Evolutionary conservation across 495 filamentous ascomycete species (phyloP).

Genomic region (Xylaria venustula): DNA sequence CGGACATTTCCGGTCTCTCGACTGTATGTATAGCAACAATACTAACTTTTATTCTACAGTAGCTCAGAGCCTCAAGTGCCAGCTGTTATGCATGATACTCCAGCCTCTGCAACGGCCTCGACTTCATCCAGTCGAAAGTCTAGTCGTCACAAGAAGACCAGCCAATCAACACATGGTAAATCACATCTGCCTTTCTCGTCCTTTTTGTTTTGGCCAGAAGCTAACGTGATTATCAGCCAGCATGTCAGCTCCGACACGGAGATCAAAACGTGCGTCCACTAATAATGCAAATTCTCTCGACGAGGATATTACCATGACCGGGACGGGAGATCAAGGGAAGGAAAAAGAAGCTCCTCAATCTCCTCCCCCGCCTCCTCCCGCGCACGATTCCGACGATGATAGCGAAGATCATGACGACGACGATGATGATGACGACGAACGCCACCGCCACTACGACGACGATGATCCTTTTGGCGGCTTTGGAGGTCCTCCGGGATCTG

Average conservation of each 20-base stretch:
- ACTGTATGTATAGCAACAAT: neutral
- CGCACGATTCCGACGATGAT: slow-evolving; percentile 49
- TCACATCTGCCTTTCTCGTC: slow-evolving; percentile 20
- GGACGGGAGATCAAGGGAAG: slow-evolving; percentile 63
- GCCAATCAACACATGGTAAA: slow-evolving; percentile 33
- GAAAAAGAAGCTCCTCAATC: slow-evolving; percentile 42
- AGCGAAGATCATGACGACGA: slow-evolving; percentile 53
- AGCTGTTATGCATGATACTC: slow-evolving; percentile 33
- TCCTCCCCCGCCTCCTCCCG: slow-evolving; percentile 37
- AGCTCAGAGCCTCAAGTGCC: slow-evolving; percentile 29
- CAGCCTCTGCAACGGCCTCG: slow-evolving; percentile 42
- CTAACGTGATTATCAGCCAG: slow-evolving; percentile 12
- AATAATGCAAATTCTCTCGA: slow-evolving; percentile 50
- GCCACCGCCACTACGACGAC: slow-evolving; percentile 56
- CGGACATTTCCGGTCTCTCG: neutral
- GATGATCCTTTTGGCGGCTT: slow-evolving; percentile 79
- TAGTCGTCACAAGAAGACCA: slow-evolving; percentile 59
- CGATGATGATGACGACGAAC: slow-evolving; percentile 50
- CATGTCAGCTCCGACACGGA: slow-evolving; percentile 42
- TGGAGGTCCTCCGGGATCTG: slow-evolving; percentile 58
- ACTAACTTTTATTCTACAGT: slow-evolving; percentile 10
- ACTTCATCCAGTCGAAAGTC: slow-evolving; percentile 65
- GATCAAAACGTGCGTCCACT: slow-evolving; percentile 50
- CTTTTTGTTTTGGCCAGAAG: neutral
- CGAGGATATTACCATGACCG: slow-evolving; percentile 53